phyloP scores from a whole-genome alignment of 2,329 filamentous ascomycete genomes.

The Clonostachys rhizophaga region DNA sequence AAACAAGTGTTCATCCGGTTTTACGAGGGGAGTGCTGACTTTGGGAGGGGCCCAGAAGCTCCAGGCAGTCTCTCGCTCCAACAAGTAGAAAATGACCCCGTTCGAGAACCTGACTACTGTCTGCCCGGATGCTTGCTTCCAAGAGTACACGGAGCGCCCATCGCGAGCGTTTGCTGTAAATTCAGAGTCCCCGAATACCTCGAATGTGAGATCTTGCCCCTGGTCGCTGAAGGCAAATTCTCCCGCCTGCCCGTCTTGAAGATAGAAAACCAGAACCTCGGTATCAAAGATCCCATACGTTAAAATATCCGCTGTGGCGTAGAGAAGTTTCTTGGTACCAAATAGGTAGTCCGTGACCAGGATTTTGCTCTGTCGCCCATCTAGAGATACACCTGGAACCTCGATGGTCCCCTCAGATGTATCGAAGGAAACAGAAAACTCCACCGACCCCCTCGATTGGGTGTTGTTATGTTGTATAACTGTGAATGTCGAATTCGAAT shows the following conservation, averaged over 20 bases:
- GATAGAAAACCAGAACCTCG: slow-evolving; percentile 44
- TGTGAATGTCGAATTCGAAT: too few species aligned
- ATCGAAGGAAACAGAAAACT: slow-evolving; percentile 33
- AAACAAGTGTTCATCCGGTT: slow-evolving; percentile 37
- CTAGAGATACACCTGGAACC: slow-evolving; percentile 48
- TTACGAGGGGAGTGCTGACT: slow-evolving; percentile 35
- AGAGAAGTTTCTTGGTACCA: slow-evolving; percentile 43
- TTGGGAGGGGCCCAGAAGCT: slow-evolving; percentile 20
- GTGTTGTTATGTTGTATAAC: too few species aligned
- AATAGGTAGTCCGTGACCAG: slow-evolving; percentile 55
- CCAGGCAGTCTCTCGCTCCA: slow-evolving; percentile 36
- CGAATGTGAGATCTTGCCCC: slow-evolving; percentile 30
- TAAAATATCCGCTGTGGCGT: slow-evolving; percentile 50
- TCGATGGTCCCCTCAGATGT: slow-evolving; percentile 50
- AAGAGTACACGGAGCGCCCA: slow-evolving; percentile 26
- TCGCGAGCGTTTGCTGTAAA: slow-evolving; percentile 11
- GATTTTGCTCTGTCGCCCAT: slow-evolving; percentile 59
- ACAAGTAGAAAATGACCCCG: slow-evolving; percentile 41
- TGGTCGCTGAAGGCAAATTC: slow-evolving; percentile 36
- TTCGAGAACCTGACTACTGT: slow-evolving; percentile 40
- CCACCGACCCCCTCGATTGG: too few species aligned
- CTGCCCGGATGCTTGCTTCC: slow-evolving; percentile 41
- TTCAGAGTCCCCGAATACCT: slow-evolving; percentile 29
- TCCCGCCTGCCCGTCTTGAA: slow-evolving; percentile 46
- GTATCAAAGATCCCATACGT: slow-evolving; percentile 43